phyloP scores from a whole-genome alignment of 768 basidiomycete species.

The Porpolomopsis calyptriformis region DNA sequence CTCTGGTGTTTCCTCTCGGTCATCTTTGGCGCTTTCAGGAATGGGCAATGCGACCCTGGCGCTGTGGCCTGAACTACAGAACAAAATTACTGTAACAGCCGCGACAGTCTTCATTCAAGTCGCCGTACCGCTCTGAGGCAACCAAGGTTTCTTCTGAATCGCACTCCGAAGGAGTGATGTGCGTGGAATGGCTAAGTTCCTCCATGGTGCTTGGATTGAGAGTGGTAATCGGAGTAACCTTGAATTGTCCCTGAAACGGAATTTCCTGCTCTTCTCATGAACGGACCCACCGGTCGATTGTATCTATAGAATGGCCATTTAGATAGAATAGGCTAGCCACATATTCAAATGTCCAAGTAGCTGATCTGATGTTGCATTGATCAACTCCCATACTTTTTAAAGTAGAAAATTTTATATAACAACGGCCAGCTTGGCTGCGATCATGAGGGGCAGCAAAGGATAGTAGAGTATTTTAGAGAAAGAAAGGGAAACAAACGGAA shows the following conservation, averaged over 20 bases:
- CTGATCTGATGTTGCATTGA: no score
- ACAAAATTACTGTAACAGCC: background rate
- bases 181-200: no score
- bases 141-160: background rate
- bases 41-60: conserved; percentile 14
- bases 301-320: no score
- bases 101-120: background rate
- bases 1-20: conserved; percentile 28
- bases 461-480: background rate
- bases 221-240: no score
- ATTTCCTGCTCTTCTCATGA: no score
- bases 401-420: background rate
- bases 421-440: background rate
- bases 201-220: no score
- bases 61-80: conserved; percentile 3
- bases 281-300: no score
- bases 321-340: no score
- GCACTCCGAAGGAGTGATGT: no score
- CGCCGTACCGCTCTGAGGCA: background rate
- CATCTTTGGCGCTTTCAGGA: conserved; percentile 1
- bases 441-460: background rate
- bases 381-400: no score
- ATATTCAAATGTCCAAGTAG: no score
- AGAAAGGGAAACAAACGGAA: background rate
- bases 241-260: no score